Conservation (phyloP, 2,329 filamentous ascomycete genomes). For the Trichoderma semiorbis region DNA sequence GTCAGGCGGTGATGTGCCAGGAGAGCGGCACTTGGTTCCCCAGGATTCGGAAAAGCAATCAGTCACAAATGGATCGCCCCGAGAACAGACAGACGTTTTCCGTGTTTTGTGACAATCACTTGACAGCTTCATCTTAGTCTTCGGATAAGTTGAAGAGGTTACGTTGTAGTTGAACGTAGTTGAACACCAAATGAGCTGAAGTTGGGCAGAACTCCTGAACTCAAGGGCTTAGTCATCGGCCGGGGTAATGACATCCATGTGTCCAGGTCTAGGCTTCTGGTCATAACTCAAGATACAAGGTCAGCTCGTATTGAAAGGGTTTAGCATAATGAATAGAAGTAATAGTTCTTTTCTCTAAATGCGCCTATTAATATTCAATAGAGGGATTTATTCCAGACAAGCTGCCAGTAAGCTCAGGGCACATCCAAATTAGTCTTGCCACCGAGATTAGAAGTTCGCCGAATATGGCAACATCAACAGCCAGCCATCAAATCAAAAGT, state of each 20-base stretch:
- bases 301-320: not conserved
- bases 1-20: not conserved
- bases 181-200: not conserved
- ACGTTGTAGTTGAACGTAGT: not conserved
- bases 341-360: not conserved
- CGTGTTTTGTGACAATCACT: not conserved
- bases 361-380: not conserved
- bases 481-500: not conserved
- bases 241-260: not conserved
- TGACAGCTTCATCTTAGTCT: not conserved
- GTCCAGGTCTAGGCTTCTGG: not conserved
- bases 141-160: not conserved
- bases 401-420: not conserved
- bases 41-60: constrained; percentile 3
- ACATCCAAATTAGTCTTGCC: not conserved
- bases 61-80: not conserved
- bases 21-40: not conserved
- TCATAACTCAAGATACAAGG: not conserved
- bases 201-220: not conserved
- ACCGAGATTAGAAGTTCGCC: not conserved
- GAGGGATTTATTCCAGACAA: not conserved
- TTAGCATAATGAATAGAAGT: not conserved
- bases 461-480: not conserved
- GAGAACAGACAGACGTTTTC: not conserved
- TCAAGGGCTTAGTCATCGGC: not conserved